phyloP scores from a whole-genome alignment of 192 early-diverging fungal genomes.

The Anaeromyces robustus region DNA sequence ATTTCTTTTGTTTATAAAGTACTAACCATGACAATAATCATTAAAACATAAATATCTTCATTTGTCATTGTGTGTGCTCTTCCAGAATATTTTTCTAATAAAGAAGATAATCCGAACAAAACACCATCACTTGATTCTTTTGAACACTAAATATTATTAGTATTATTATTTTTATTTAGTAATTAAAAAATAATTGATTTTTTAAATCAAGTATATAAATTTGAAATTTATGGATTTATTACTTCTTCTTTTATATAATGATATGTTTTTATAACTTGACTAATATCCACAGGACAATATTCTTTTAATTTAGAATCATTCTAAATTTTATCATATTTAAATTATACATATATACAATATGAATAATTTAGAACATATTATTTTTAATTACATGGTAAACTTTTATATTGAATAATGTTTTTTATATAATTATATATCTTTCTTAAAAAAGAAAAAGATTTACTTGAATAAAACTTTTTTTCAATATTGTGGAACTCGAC shows the following conservation, averaged over 20 bases:
- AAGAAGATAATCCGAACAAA: not conserved
- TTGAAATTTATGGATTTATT: too few species aligned
- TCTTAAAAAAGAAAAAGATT: not conserved
- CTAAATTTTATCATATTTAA: not conserved
- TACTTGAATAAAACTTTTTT: not conserved
- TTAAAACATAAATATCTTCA: not conserved
- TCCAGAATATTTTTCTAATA: not conserved
- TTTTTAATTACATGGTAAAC: too few species aligned
- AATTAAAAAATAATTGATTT: too few species aligned
- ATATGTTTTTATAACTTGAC: not conserved
- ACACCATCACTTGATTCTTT: not conserved
- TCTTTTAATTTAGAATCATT: not conserved
- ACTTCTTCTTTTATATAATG: not conserved
- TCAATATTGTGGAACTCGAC: not conserved
- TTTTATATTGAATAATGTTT: too few species aligned
- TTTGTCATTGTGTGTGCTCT: too few species aligned
- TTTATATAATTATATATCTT: too few species aligned
- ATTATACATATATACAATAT: too few species aligned
- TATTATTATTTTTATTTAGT: too few species aligned
- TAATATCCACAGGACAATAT: not conserved
- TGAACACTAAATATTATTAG: not conserved
- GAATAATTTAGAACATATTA: too few species aligned
- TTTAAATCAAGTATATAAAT: too few species aligned
- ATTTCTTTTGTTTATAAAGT: too few species aligned
- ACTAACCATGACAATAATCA: not conserved